phyloP scores from a whole-genome alignment of 768 basidiomycete species.

The Lyophyllum shimeji region DNA sequence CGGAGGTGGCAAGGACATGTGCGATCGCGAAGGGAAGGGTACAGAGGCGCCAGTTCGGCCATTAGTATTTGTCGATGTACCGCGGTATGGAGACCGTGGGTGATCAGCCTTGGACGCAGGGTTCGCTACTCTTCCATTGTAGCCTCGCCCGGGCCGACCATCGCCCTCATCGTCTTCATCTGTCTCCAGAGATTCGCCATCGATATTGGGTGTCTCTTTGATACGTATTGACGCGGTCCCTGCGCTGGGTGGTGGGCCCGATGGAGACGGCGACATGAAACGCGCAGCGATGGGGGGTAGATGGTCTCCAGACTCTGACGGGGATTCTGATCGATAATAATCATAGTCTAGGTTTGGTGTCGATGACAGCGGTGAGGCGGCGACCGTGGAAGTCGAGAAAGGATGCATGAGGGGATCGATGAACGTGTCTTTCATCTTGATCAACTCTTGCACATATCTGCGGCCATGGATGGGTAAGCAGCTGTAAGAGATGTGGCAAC shows the following conservation, averaged over 20 bases:
- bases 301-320: slow-evolving; percentile 68
- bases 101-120: slow-evolving; percentile 57
- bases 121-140: slow-evolving; percentile 28
- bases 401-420: slow-evolving; percentile 89
- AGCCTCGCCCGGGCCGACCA: slow-evolving; percentile 50
- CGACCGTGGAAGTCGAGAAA: slow-evolving; percentile 48
- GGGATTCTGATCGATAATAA: slow-evolving; percentile 69
- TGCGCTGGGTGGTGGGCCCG: slow-evolving; percentile 27
- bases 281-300: slow-evolving; percentile 88
- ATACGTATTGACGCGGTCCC: slow-evolving; percentile 39
- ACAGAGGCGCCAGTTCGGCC: slow-evolving; percentile 45
- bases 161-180: slow-evolving; percentile 70
- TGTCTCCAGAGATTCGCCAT: slow-evolving; percentile 67
- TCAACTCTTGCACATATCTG: slow-evolving; percentile 90
- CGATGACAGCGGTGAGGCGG: slow-evolving; percentile 50
- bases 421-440: slow-evolving; percentile 92
- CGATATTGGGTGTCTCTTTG: slow-evolving; percentile 64
- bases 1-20: slow-evolving; percentile 73
- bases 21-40: slow-evolving; percentile 79
- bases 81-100: slow-evolving; percentile 76
- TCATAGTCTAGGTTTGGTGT: slow-evolving; percentile 67
- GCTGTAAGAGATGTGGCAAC: slow-evolving; percentile 6
- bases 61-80: slow-evolving; percentile 39
- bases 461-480: slow-evolving; percentile 13
- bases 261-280: slow-evolving; percentile 79